Percentiles rank a stretch among this genome's conserved stretches.
Conservation (phyloP, 352 stramenopile species). For the Achlya hypogyna region DNA sequence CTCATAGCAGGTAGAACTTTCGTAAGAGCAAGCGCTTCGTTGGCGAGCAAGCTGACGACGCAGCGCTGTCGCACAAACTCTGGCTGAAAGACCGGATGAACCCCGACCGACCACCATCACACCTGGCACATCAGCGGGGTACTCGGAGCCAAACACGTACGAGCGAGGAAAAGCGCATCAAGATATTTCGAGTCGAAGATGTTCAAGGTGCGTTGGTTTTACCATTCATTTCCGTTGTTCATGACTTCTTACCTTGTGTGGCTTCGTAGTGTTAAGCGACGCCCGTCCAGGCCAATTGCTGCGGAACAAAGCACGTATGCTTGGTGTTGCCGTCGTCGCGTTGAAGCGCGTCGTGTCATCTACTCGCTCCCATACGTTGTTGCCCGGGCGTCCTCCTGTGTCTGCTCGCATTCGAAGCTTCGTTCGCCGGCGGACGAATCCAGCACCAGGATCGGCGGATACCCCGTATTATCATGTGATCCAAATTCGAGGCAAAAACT, state of each 20-base stretch:
- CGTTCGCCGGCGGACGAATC: no score
- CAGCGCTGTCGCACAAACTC: background rate
- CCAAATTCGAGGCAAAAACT: constrained; percentile 11
- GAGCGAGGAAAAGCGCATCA: background rate
- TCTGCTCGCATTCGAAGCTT: no score
- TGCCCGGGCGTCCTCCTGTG: no score
- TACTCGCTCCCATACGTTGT: no score
- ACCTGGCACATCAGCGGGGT: background rate
- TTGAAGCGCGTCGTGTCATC: no score
- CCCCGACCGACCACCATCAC: background rate
- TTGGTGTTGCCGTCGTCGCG: no score
- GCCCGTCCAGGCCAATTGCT: no score
- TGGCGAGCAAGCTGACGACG: background rate
- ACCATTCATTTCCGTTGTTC: background rate
- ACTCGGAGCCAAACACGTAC: background rate
- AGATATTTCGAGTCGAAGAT: background rate
- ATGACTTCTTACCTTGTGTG: background rate
- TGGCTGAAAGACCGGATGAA: background rate
- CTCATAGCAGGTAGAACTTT: background rate
- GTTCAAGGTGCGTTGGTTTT: background rate
- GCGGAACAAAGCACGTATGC: no score
- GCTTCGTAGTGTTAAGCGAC: no score
- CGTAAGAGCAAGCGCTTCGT: background rate
- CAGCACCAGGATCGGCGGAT: no score
- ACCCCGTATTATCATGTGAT: background rate